These are phyloP conservation scores for Neopestalotiopsis sp. DNA, from an alignment of 2,329 filamentous ascomycete genomes.

Conservation along the genomic window DNA sequence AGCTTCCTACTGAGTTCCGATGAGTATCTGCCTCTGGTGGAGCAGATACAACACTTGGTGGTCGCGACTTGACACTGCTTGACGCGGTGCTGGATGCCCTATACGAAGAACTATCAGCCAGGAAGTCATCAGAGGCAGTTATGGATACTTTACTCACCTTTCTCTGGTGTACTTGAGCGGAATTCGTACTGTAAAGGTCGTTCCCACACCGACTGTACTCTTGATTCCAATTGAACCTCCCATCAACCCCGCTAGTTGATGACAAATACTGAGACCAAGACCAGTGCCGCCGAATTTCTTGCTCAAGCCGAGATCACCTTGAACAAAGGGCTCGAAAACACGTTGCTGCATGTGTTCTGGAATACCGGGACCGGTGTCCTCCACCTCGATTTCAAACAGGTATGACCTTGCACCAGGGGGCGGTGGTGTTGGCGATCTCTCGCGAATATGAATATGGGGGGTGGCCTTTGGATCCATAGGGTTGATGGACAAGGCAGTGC, in stretches of 20 bases:
- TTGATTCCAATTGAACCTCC: constrained; percentile 74
- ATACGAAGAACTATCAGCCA: constrained; percentile 18
- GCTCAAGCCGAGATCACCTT: constrained; percentile 87
- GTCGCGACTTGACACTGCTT: constrained; percentile 56
- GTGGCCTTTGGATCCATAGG: constrained; percentile 61
- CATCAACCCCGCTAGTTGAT: constrained; percentile 85
- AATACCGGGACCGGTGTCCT: constrained; percentile 88
- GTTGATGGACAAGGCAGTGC: constrained; percentile 66
- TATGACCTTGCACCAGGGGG: constrained; percentile 68
- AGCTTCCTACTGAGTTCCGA: constrained; percentile 35
- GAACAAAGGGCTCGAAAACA: constrained; percentile 93
- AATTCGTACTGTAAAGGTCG: constrained; percentile 82
- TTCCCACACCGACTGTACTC: constrained; percentile 76
- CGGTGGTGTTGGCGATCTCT: constrained; percentile 64
- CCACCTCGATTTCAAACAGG: constrained; percentile 84
- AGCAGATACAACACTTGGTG: constrained; percentile 49
- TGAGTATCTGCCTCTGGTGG: constrained; percentile 45
- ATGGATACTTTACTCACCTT: constrained; percentile 47
- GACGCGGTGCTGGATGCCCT: constrained; percentile 60
- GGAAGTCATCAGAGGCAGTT: neutral
- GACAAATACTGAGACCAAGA: constrained; percentile 85
- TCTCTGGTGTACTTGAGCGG: constrained; percentile 79
- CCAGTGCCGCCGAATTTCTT: constrained; percentile 92
- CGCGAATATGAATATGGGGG: constrained; percentile 52
- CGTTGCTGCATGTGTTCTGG: constrained; percentile 76